Base-by-base conservation (phyloP, 495 filamentous ascomycete genomes). In the Neurospora sp. region DNA sequence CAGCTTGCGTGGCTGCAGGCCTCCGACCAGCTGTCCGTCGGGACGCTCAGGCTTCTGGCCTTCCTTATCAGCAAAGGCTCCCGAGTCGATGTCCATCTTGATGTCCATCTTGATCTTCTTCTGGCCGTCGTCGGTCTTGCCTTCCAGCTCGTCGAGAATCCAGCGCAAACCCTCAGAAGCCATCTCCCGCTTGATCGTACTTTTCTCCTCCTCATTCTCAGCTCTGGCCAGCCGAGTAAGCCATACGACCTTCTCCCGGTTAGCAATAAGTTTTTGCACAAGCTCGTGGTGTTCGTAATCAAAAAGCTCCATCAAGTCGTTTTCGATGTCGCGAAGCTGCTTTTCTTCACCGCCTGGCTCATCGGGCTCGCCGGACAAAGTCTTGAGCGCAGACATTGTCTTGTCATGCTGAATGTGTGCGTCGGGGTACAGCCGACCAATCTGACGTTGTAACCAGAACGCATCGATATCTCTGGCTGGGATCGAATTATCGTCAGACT, bases 271-370 rank as follows among this genome's bases (percentile, higher is more conserved):
- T 80, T 92, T 95, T 70, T 93, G 91, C 39, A 98, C 96, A 59
- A 97, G 87, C 66, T 98, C 94, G 71, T 96, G 93, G 78, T 97
- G 91, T 78, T 98, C 96, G 77, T 96, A 99, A 77, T 98, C 94
- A 75, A 99, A 97, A 0, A 98, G 88, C 77, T 98, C 96, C 91
- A 98, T 98, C 70, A 99, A 84, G 71, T 98, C 96, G 79, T 99
- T 99, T 79, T 99, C 96, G 74, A 97, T 93, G 75, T 99, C 95
- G 75, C 94, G 90, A 27, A 97, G 83, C 12, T 92, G 87, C 77
- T 90, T 92, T 76, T 94, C 92, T 72, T 94, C 90, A 12, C 90
- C 92, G 20, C 81, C 84, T 16, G 84, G 82, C 75, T 96, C 92
- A 40, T 96, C 94, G 1, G 89, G 85, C 38, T 89, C 85, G 5